Evolutionary conservation across 805 yeast genomes (phyloP).

Genomic region (Candida namnaoensis): DNA sequence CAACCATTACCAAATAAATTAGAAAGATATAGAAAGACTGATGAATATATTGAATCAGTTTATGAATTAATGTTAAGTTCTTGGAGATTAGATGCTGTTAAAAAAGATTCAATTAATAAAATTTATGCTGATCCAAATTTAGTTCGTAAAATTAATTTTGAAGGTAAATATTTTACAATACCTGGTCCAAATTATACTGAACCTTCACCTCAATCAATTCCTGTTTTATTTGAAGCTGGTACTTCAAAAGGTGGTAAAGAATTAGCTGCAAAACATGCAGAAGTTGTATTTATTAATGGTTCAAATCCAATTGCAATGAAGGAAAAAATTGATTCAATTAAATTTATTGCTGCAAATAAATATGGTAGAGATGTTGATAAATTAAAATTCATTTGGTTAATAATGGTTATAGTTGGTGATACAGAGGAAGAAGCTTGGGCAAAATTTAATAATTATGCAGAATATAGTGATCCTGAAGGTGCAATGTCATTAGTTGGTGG

Average conservation of each 20-base stretch:
- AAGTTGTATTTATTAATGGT: slow-evolving; percentile 30
- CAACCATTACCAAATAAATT: slow-evolving; percentile 25
- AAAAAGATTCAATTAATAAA: slow-evolving; percentile 14
- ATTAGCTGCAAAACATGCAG: slow-evolving; percentile 35
- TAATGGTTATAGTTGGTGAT: slow-evolving; percentile 28
- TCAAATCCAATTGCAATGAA: slow-evolving; percentile 22
- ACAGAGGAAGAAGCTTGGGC: slow-evolving; percentile 32
- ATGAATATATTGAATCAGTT: slow-evolving; percentile 29
- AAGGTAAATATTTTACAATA: slow-evolving; percentile 29
- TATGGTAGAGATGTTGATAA: slow-evolving; percentile 26
- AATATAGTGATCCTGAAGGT: slow-evolving; percentile 31
- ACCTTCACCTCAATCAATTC: slow-evolving; percentile 35
- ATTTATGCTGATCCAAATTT: slow-evolving; percentile 25
- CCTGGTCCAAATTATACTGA: slow-evolving; percentile 32
- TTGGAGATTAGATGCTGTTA: slow-evolving; percentile 28
- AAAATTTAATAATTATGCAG: slow-evolving; percentile 23
- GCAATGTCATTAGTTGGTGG: slow-evolving; percentile 37
- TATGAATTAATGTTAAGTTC: slow-evolving; percentile 28
- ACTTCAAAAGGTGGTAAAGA: slow-evolving; percentile 30
- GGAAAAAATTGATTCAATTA: slow-evolving; percentile 21
- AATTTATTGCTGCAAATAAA: slow-evolving; percentile 22
- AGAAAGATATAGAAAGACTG: slow-evolving; percentile 29
- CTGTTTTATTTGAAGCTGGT: slow-evolving; percentile 37
- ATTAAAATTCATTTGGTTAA: slow-evolving; percentile 28
- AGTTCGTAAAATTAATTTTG: slow-evolving; percentile 27